Evolutionary conservation across 1,284 basidiomycete species (phyloP).

Genomic region (Testicularia cyperi): DNA sequence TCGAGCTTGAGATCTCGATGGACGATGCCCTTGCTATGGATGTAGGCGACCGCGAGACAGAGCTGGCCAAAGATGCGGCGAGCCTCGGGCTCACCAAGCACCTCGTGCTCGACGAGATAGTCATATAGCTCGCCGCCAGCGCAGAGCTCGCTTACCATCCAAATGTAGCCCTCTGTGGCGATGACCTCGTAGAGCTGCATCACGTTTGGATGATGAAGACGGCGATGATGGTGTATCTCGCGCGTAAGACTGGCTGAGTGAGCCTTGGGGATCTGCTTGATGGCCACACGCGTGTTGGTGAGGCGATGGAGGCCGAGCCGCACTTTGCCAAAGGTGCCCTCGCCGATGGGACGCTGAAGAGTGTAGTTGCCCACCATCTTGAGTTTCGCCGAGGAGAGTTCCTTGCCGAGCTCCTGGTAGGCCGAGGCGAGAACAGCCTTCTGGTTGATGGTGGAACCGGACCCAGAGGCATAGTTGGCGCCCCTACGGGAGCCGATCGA

Average conservation of each 20-base stretch:
- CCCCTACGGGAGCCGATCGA: constrained; percentile 12
- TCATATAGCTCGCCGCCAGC: constrained; percentile 72
- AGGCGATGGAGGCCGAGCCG: constrained; percentile 87
- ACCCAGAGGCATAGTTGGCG: constrained; percentile 8
- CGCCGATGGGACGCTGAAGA: constrained; percentile 88
- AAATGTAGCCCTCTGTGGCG: constrained; percentile 89
- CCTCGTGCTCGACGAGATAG: constrained; percentile 61
- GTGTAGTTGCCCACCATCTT: constrained; percentile 94
- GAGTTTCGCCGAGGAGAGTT: constrained; percentile 83
- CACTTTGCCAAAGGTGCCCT: constrained; percentile 89
- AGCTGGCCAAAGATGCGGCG: constrained; percentile 61
- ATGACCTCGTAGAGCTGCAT: constrained; percentile 97
- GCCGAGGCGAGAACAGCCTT: constrained; percentile 71
- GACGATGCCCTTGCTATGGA: constrained; percentile 61
- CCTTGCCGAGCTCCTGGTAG: constrained; percentile 94
- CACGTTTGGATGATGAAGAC: constrained; percentile 90
- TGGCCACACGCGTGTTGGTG: constrained; percentile 70
- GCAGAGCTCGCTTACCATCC: constrained; percentile 96
- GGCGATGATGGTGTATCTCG: constrained; percentile 96
- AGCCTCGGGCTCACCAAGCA: constrained; percentile 57
- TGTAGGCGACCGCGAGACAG: constrained; percentile 61
- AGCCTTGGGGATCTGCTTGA: constrained; percentile 96
- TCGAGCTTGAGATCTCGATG: constrained; percentile 66
- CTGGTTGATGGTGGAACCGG: constrained; percentile 42
- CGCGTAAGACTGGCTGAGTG: constrained; percentile 74